A percentile compares a stretch with the other conserved stretches of the same genome.
These are phyloP conservation scores for Coniochaeta ligniaria DNA, from an alignment of 2,329 filamentous ascomycete species.

Conservation along the genomic window DNA sequence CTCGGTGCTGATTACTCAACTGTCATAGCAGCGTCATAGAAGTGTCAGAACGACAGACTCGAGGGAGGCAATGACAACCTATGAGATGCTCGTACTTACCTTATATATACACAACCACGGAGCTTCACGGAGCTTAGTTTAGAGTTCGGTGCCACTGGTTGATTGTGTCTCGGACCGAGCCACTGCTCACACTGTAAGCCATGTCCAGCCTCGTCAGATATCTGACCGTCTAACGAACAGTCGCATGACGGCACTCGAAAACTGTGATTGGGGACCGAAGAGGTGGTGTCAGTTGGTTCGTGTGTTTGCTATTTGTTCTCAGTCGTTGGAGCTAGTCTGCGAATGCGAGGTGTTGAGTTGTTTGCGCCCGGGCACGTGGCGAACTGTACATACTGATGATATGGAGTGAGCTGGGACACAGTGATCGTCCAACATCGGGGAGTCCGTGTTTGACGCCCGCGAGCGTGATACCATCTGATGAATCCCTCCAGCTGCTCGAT, in stretches of 20 bases:
- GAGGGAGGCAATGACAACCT: too few species aligned
- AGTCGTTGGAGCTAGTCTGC: not conserved
- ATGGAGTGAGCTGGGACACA: not conserved
- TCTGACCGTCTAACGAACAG: not conserved
- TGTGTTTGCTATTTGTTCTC: not conserved
- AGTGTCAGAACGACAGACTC: too few species aligned
- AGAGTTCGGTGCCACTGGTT: not conserved
- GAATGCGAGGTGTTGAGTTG: not conserved
- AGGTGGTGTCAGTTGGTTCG: not conserved
- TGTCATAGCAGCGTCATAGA: not conserved
- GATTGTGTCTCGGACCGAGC: not conserved
- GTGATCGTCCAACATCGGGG: not conserved
- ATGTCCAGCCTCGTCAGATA: not conserved
- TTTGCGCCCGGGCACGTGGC: not conserved
- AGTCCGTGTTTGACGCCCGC: not conserved
- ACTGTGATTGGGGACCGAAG: not conserved
- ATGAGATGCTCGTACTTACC: not conserved
- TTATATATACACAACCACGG: not conserved
- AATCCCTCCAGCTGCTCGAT: not conserved
- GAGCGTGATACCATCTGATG: not conserved
- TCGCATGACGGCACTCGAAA: not conserved
- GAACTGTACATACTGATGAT: not conserved
- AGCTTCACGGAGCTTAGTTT: not conserved
- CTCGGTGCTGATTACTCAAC: not conserved
- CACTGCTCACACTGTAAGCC: not conserved